Percentiles rank a stretch among this genome's conserved stretches.
Evolutionary conservation across 2,329 filamentous ascomycete genomes (phyloP).

Genomic region (Talaromyces sp.): DNA sequence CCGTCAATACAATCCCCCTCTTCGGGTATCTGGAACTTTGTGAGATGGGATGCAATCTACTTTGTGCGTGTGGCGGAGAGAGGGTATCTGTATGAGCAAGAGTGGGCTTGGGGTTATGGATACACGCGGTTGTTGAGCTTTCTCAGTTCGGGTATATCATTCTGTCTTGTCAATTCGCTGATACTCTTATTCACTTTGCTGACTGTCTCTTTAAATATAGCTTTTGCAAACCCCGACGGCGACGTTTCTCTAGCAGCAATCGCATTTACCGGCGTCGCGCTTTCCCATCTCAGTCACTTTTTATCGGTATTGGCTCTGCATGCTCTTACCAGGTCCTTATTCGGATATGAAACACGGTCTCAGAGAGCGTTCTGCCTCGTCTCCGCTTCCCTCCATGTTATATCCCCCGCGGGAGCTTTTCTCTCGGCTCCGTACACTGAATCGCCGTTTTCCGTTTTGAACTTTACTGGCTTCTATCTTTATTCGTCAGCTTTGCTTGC

Average conservation of each 20-base stretch:
- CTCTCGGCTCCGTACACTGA: conserved; percentile 83
- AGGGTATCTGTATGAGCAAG: conserved; percentile 58
- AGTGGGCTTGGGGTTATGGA: conserved; percentile 61
- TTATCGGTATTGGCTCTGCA: conserved; percentile 69
- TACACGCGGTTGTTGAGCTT: conserved; percentile 44
- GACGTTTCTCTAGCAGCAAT: neutral
- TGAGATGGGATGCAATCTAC: conserved; percentile 60
- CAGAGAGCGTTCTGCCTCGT: conserved; percentile 47
- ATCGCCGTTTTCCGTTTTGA: conserved; percentile 69
- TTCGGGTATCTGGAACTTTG: conserved; percentile 41
- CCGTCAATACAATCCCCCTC: conserved; percentile 12
- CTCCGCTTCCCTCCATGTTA: conserved; percentile 67
- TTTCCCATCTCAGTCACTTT: conserved; percentile 72
- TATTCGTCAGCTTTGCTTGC: conserved; percentile 52
- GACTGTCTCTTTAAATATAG: neutral
- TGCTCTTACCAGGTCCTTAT: conserved; percentile 56
- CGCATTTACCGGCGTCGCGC: conserved; percentile 48
- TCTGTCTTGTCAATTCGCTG: neutral
- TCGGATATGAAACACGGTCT: conserved; percentile 32
- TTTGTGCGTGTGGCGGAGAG: conserved; percentile 50
- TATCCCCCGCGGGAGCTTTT: conserved; percentile 86
- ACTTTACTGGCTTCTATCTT: conserved; percentile 66
- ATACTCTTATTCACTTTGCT: neutral
- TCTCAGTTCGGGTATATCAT: conserved; percentile 30
- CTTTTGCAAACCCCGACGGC: neutral